These are phyloP conservation scores for Aspergillus hiratsukae DNA, from an alignment of 2,329 filamentous ascomycete genomes.

Conservation along the genomic window DNA sequence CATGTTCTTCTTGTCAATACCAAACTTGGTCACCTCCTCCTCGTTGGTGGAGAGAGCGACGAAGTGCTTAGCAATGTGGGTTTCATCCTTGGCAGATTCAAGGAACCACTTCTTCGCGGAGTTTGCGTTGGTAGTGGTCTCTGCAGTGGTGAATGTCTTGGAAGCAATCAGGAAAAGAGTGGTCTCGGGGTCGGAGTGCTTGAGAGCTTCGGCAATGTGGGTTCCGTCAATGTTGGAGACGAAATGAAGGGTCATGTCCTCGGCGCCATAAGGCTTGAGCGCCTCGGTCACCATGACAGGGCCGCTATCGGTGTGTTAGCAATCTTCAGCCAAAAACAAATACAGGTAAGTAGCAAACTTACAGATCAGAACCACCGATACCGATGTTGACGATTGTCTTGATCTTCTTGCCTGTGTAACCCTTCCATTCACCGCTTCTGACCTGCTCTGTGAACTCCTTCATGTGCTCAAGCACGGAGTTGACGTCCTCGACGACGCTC, in stretches of 20 bases:
- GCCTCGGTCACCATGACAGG: constrained; percentile 99
- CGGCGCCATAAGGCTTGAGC: constrained; percentile 87
- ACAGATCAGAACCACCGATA: constrained; percentile 98
- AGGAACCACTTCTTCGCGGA: constrained; percentile 97
- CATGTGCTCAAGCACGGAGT: constrained; percentile 91
- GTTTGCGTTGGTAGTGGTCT: constrained; percentile 96
- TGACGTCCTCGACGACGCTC: constrained; percentile 91
- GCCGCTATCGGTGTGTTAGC: constrained; percentile 54
- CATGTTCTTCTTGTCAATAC: constrained; percentile 99
- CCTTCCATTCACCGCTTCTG: constrained; percentile 92
- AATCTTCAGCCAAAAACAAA: background rate
- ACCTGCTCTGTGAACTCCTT: constrained; percentile 97
- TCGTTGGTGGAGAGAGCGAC: constrained; percentile 97
- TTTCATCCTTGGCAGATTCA: constrained; percentile 69
- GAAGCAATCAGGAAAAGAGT: constrained; percentile 98
- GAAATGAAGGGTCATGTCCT: constrained; percentile 86
- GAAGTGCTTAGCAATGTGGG: constrained; percentile 91
- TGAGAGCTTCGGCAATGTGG: constrained; percentile 90
- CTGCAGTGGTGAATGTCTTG: constrained; percentile 98
- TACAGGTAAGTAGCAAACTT: constrained; percentile 40
- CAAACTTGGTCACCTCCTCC: constrained; percentile 93
- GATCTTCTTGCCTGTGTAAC: constrained; percentile 94
- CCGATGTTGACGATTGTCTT: constrained; percentile 96
- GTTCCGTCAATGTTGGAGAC: constrained; percentile 99
- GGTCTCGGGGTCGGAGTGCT: constrained; percentile 85